These are phyloP conservation scores for Boletus speciosus DNA, from an alignment of 768 basidiomycete species.

Conservation along the genomic window DNA sequence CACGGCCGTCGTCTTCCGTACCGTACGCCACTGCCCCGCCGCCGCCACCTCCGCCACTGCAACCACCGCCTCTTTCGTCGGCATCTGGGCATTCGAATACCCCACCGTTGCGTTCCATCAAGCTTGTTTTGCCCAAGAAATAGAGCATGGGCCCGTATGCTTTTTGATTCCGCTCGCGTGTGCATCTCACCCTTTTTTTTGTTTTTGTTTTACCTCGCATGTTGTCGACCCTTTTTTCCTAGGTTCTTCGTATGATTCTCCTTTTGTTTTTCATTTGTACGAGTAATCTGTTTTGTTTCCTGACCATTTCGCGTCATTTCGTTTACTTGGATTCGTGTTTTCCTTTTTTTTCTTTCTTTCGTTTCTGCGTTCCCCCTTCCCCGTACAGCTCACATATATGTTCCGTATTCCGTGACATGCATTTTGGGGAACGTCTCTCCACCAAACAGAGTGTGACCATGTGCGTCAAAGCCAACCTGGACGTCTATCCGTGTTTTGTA, in stretches of 20 bases:
- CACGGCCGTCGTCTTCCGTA: slow-evolving; percentile 29
- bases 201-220: too few relatives aligned
- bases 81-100: slow-evolving; percentile 22
- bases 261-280: slow-evolving; percentile 5
- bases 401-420: too few relatives aligned
- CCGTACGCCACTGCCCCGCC: slow-evolving; percentile 15
- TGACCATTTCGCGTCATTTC: background rate
- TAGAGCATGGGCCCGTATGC: slow-evolving; percentile 6
- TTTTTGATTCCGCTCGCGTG: background rate
- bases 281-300: slow-evolving; percentile 2
- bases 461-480: too few relatives aligned
- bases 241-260: background rate
- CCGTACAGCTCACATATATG: too few relatives aligned
- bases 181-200: background rate
- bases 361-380: too few relatives aligned
- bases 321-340: background rate
- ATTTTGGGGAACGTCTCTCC: too few relatives aligned
- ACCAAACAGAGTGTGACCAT: too few relatives aligned
- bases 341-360: background rate
- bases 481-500: too few relatives aligned
- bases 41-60: slow-evolving; percentile 13
- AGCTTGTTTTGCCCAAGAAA: slow-evolving; percentile 31
- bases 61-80: background rate
- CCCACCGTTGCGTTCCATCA: slow-evolving; percentile 29
- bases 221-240: background rate